Evolutionary conservation across 2,329 filamentous ascomycete species (phyloP).

Genomic region (Sphaerulina musiva): DNA sequence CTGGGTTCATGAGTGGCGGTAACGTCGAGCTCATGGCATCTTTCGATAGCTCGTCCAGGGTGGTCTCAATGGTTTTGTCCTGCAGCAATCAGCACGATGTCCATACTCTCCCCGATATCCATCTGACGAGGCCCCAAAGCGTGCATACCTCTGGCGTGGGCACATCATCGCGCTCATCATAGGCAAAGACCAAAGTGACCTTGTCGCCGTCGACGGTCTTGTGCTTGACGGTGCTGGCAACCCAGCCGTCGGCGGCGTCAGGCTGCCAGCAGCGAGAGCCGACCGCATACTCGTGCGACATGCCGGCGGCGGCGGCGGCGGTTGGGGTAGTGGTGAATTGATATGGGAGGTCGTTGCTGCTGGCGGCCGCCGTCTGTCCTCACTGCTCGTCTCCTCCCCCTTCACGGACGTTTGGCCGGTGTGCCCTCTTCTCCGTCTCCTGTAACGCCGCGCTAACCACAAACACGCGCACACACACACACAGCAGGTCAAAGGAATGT

Average conservation of each 20-base stretch:
- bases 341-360: neutral
- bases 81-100: conserved; percentile 36
- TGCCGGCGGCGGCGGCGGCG: conserved; percentile 36
- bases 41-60: conserved; percentile 66
- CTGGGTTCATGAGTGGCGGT: conserved; percentile 93
- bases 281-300: conserved; percentile 87
- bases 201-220: conserved; percentile 81
- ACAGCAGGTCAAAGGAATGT: conserved; percentile 4
- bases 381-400: conserved; percentile 5
- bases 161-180: conserved; percentile 55
- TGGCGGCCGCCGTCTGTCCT: neutral
- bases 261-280: conserved; percentile 98
- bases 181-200: conserved; percentile 75
- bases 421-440: neutral
- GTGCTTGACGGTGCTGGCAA: conserved; percentile 87
- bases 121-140: neutral
- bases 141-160: conserved; percentile 13
- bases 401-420: neutral
- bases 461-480: neutral
- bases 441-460: conserved; percentile 5
- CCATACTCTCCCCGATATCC: neutral
- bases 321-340: neutral
- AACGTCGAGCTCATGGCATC: conserved; percentile 70
- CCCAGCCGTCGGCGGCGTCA: conserved; percentile 91
- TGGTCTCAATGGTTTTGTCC: conserved; percentile 74